Evolutionary conservation across 1,284 basidiomycete species (phyloP).

Genomic region (Cryptococcus amylolentus): DNA sequence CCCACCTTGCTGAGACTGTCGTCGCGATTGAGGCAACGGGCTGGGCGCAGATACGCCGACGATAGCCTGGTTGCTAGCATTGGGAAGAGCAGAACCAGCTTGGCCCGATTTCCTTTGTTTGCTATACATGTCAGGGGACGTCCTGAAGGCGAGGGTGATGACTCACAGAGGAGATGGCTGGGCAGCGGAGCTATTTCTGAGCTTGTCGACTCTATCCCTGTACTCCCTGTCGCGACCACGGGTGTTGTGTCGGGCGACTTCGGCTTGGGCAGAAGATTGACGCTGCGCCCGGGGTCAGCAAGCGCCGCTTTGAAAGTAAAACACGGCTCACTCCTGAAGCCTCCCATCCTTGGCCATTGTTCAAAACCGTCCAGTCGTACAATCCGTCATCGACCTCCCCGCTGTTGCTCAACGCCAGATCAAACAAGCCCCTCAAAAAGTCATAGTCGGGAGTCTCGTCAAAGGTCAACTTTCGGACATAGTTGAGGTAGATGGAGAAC

Average conservation of each 20-base stretch:
- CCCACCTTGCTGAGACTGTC: conserved; percentile 42
- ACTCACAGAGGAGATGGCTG: conserved; percentile 40
- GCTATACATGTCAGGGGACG: conserved; percentile 5
- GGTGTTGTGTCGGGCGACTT: conserved; percentile 37
- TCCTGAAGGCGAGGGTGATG: not conserved
- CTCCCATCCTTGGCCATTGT: conserved; percentile 94
- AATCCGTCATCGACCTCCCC: conserved; percentile 82
- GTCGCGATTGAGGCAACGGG: conserved; percentile 40
- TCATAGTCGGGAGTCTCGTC: conserved; percentile 96
- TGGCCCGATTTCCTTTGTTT: conserved; percentile 41
- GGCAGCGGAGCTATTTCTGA: conserved; percentile 41
- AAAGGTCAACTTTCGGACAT: conserved; percentile 91
- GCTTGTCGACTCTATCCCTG: conserved; percentile 50
- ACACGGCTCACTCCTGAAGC: conserved; percentile 61
- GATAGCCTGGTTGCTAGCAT: conserved; percentile 49
- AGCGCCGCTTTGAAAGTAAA: not conserved
- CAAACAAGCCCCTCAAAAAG: conserved; percentile 85
- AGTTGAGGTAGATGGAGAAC: conserved; percentile 96
- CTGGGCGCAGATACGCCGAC: conserved; percentile 45
- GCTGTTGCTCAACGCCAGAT: conserved; percentile 83
- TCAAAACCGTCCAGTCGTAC: conserved; percentile 87
- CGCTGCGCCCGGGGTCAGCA: conserved; percentile 9
- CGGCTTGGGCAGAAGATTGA: conserved; percentile 21
- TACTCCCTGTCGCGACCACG: conserved; percentile 37
- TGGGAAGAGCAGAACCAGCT: conserved; percentile 37